These are phyloP conservation scores for Phytophthora cryptogea DNA, from an alignment of 352 stramenopile species.

Conservation along the genomic window DNA sequence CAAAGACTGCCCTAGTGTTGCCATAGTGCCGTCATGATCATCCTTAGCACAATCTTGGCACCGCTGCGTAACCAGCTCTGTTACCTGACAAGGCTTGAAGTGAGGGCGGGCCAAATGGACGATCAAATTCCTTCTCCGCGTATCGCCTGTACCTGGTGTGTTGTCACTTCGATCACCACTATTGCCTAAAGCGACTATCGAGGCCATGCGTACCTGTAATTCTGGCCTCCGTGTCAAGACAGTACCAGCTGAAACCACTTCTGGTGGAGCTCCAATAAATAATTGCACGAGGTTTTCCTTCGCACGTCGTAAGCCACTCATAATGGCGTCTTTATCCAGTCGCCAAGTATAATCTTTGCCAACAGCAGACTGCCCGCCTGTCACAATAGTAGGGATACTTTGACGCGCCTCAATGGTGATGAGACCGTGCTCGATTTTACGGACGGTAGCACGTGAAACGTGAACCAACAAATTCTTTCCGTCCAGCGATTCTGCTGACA, in stretches of 20 bases:
- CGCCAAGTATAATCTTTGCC: conserved; percentile 69
- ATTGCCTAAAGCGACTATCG: conserved; percentile 15
- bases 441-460: conserved; percentile 55
- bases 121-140: conserved; percentile 60
- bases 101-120: conserved; percentile 65
- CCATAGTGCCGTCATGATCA: conserved; percentile 15
- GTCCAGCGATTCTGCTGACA: conserved; percentile 75
- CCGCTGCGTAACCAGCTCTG: conserved; percentile 46
- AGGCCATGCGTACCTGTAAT: conserved; percentile 32
- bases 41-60: conserved; percentile 25
- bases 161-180: conserved; percentile 20
- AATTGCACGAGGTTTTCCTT: conserved; percentile 82
- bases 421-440: conserved; percentile 45
- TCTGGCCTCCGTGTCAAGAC: conserved; percentile 33
- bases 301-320: conserved; percentile 64
- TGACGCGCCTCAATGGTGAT: conserved; percentile 66
- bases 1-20: conserved; percentile 29
- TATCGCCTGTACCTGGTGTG: conserved; percentile 43
- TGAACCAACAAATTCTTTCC: conserved; percentile 69
- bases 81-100: conserved; percentile 56
- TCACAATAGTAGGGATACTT: conserved; percentile 63
- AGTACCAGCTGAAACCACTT: conserved; percentile 50
- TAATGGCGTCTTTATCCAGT: conserved; percentile 76
- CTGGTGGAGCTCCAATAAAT: conserved; percentile 61
- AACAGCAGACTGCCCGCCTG: conserved; percentile 56